Conservation (phyloP, 2,329 filamentous ascomycete genomes). For the Sporothrix luriei region DNA sequence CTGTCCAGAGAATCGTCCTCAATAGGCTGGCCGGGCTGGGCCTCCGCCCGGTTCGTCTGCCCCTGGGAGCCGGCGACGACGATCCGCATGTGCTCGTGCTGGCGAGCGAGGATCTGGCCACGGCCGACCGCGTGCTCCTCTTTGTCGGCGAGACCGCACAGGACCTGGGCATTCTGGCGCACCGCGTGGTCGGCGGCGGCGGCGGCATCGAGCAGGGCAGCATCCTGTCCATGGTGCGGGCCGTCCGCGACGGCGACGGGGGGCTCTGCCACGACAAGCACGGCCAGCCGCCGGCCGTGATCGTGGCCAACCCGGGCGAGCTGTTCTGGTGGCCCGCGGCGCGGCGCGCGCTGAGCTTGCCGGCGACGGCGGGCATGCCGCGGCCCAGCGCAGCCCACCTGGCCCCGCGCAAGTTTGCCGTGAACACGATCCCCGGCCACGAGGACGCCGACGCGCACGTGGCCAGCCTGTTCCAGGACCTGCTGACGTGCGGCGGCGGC, state of each 20-base stretch:
- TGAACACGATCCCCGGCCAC: slow-evolving; percentile 54
- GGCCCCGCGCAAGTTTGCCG: slow-evolving; percentile 47
- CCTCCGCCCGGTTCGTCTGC: slow-evolving; percentile 63
- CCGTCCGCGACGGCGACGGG: not conserved
- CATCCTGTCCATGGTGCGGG: slow-evolving; percentile 61
- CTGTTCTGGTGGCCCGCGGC: slow-evolving; percentile 72
- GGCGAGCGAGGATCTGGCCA: slow-evolving; percentile 54
- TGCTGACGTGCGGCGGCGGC: slow-evolving; percentile 56
- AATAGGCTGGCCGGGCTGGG: slow-evolving; percentile 64
- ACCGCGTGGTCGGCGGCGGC: slow-evolving; percentile 63
- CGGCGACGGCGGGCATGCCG: slow-evolving; percentile 61
- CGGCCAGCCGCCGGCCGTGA: slow-evolving; percentile 52
- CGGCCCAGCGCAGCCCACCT: slow-evolving; percentile 64
- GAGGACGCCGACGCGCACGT: slow-evolving; percentile 63
- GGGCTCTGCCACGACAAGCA: not conserved
- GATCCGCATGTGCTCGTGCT: slow-evolving; percentile 72
- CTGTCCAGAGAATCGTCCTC: slow-evolving; percentile 62
- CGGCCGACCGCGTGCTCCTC: slow-evolving; percentile 66
- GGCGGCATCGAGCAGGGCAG: slow-evolving; percentile 73
- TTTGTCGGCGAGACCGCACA: slow-evolving; percentile 72
- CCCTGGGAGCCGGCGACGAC: slow-evolving; percentile 51
- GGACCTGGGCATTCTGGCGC: slow-evolving; percentile 74
- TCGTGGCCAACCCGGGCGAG: slow-evolving; percentile 79
- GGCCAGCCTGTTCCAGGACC: slow-evolving; percentile 63
- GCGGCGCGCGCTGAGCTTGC: slow-evolving; percentile 60